These are phyloP conservation scores for Paxillus rubicundulus DNA, from an alignment of 768 basidiomycete species.

Conservation along the genomic window DNA sequence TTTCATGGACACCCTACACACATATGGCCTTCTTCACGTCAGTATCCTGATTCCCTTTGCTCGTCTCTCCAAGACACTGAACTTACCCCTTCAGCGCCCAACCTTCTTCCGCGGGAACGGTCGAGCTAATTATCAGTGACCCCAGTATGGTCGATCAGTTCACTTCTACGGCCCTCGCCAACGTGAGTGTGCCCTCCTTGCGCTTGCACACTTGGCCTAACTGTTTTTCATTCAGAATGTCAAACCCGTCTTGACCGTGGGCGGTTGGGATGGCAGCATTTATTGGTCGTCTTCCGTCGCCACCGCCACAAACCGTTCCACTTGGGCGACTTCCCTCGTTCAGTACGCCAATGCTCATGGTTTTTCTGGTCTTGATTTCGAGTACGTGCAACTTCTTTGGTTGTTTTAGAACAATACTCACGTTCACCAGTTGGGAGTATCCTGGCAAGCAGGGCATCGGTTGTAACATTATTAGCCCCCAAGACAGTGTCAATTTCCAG, in stretches of 20 bases:
- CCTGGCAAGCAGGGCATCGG: conserved; percentile 64
- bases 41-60: neutral
- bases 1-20: conserved; percentile 69
- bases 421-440: conserved; percentile 75
- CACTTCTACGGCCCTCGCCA: conserved; percentile 22
- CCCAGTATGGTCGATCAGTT: conserved; percentile 15
- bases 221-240: conserved; percentile 40
- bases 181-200: conserved; percentile 14
- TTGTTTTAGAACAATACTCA: neutral
- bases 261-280: conserved; percentile 64
- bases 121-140: conserved; percentile 11
- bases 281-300: conserved; percentile 62
- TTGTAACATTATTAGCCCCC: conserved; percentile 60
- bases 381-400: conserved; percentile 39
- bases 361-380: conserved; percentile 67
- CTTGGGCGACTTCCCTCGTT: conserved; percentile 54
- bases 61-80: neutral
- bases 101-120: conserved; percentile 13
- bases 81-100: conserved; percentile 16
- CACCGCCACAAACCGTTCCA: conserved; percentile 51
- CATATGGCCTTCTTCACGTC: conserved; percentile 66
- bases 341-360: conserved; percentile 46
- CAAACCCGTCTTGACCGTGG: conserved; percentile 56
- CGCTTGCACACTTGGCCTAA: neutral
- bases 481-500: conserved; percentile 80